Evolutionary conservation across 1,284 basidiomycete species (phyloP), one percentile per base, ranked within the genome.

Genomic region (Cerrena zonata): DNA sequence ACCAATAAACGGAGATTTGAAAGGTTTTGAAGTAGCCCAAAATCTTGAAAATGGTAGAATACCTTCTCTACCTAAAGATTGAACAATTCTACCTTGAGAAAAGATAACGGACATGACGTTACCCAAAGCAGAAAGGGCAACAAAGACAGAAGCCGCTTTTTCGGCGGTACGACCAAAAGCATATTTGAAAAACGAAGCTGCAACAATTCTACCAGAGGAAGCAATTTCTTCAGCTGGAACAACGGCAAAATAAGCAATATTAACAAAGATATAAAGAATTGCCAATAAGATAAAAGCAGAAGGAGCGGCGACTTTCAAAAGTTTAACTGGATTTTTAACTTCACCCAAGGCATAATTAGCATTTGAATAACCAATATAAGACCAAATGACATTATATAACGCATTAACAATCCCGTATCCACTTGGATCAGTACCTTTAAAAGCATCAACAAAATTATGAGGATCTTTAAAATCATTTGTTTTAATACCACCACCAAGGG

Each of bases 31-130:
- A 63, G 75, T 79, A 1, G 82, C 77, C 53, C 82, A 81, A 58
- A 82, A 72, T 1, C 69, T 67, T 0, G 81, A 75, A 53, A 65
- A 81, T 0, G 84, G 84, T 7, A 86, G 66, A 37, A 84, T 69
- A 0, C 81, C 84, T 57, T 83, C 82, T 7, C 82, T 73, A 1
- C 81, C 83, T 10, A 84, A 70, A 62, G 84, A 83, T 63, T 86
- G 84, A 12, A 82, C 73, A n/a, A 84, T 21, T 79, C 83, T 67
- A 13, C 80, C 80, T 59, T 81, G 79, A 2, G 74, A 62, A 56
- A 84, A 85, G 51, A 81, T 71, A 2, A 78, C 69, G 0, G 80
- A 70, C 13, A 85, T 65, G 2, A 84, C 61, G 51, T 79, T 82
- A 4, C 82, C 83, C 4, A 84, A 60, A 0, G 78, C 73, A 0